Base-by-base conservation (phyloP, 345 rosid genomes). In the Brassica incana region DNA sequence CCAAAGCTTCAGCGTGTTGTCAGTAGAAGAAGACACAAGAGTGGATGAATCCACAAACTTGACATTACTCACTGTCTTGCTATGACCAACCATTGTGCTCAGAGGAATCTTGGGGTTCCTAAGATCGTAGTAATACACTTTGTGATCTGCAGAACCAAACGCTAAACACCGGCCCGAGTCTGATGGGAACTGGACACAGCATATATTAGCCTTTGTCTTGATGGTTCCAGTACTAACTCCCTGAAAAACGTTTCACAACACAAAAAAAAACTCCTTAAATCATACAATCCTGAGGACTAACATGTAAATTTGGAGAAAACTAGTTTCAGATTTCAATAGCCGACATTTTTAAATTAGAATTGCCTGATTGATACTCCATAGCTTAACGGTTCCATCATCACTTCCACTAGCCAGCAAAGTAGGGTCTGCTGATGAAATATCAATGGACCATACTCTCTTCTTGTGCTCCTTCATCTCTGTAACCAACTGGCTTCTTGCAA, bases 291-390 rank as follows among this genome's bases (percentile, higher is more conserved):
- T 27, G 45, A 56, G 29, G 50, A 45, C 1, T 12, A 72, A 71
- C 56, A 75, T 35, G 73, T 33, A 43, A 30, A n/a, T 40, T 66
- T 82, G 77, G 32, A 71, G 65, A 18, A 85, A 87, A 86, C 27
- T 83, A 89, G 85, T 84, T 91, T 89, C 88, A 82, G 94, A 40
- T 81, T 76, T 72, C 80, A 81, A 45, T 81, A 92, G 93, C 91
- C 90, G 90, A 91, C 87, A 91, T 91, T 88, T 29, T 91, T 88
- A 91, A 88, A 88, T 50, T 88, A 87, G 84, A 89, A 89, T 93
- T 95, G 97, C 99, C 97, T 95, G 99, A 91, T 95, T 93, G 97
- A 95, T 93, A 85, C 91, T 95, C 99, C 99, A 95, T 74, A 93
- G 97, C 93, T 93, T 95, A 76, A 95, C 92, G 33, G 95, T 88